Percentiles rank a stretch among this genome's conserved stretches.
Conservation (phyloP, 1,284 basidiomycete species). For the Puccinia horiana region DNA sequence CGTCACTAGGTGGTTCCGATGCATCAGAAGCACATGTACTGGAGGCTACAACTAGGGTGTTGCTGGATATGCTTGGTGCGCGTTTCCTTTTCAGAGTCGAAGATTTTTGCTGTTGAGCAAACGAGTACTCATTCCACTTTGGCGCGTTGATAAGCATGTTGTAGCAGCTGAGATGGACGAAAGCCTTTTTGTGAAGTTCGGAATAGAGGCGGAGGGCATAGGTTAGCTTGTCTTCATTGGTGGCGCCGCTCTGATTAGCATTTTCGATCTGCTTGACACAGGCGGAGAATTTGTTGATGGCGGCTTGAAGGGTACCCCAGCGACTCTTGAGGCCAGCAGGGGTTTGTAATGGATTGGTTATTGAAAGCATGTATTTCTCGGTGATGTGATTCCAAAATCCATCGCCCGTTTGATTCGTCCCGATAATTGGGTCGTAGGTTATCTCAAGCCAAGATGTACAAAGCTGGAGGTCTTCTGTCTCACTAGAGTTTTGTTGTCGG, state of each 20-base stretch:
- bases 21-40: neutral
- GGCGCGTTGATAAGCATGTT: neutral
- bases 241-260: neutral
- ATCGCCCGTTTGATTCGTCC: neutral
- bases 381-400: neutral
- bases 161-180: neutral
- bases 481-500: too few species aligned
- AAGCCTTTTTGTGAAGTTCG: neutral
- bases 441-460: too few species aligned
- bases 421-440: too few species aligned
- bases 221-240: neutral
- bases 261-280: neutral
- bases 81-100: neutral
- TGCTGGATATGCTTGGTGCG: neutral
- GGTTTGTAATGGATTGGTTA: neutral
- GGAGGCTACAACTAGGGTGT: neutral
- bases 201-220: neutral
- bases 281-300: conserved; percentile 2
- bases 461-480: too few species aligned
- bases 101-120: neutral
- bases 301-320: conserved; percentile 6
- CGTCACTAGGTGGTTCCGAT: neutral
- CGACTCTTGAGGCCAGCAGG: neutral
- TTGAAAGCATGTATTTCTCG: neutral
- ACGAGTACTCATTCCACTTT: conserved; percentile 7